These are phyloP conservation scores for Vanderwaltozyma tropicalis DNA, from an alignment of 805 yeast genomes.

Conservation along the genomic window DNA sequence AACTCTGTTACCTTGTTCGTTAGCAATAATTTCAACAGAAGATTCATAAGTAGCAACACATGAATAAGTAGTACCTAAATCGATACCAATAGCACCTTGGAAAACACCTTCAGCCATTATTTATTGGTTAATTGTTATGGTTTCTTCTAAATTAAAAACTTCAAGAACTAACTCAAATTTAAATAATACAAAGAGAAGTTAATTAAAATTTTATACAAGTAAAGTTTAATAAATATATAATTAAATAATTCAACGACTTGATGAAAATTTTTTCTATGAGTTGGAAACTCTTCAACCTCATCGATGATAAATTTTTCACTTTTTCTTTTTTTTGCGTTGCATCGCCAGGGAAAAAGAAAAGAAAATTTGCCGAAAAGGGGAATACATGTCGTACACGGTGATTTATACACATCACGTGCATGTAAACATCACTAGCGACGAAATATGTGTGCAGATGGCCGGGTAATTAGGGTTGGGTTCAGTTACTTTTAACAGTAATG, in stretches of 20 bases:
- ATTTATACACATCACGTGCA: background rate
- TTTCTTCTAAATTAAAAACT: no score
- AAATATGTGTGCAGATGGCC: background rate
- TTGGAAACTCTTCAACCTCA: background rate
- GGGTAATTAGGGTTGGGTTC: background rate
- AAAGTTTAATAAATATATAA: no score
- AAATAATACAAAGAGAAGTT: no score
- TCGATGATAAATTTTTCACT: slow-evolving; percentile 2
- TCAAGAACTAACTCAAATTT: no score
- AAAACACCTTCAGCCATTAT: slow-evolving; percentile 92
- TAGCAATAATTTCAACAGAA: slow-evolving; percentile 70
- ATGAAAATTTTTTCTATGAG: background rate
- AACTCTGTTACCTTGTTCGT: slow-evolving; percentile 80
- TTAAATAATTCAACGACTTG: background rate
- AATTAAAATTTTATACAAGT: no score
- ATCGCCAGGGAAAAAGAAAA: background rate
- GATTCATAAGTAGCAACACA: slow-evolving; percentile 73
- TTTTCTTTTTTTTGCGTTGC: background rate
- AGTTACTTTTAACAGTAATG: no score
- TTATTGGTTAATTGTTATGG: no score
- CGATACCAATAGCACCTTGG: slow-evolving; percentile 99
- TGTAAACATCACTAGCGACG: background rate
- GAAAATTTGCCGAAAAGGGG: background rate
- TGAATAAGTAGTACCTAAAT: slow-evolving; percentile 55
- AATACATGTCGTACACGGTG: background rate